A percentile compares a stretch with the other conserved stretches of the same genome.
Conservation (phyloP, 345 rosid species). For the Melastoma malabathricum region DNA sequence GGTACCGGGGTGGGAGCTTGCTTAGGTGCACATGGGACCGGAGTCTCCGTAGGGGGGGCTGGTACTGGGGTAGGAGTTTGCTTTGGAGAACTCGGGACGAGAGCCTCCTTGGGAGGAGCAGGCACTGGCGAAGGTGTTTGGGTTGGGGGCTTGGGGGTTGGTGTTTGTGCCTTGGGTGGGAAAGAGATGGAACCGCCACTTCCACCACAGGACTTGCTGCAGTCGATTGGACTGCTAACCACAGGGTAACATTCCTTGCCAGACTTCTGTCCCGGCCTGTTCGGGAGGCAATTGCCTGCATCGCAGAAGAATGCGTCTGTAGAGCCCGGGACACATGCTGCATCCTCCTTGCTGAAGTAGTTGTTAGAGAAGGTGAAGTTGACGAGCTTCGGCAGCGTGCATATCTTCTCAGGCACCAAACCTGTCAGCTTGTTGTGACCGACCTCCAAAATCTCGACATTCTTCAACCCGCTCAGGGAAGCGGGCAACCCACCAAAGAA, state of each 20-base stretch:
- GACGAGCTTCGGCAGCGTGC: slow-evolving; percentile 38
- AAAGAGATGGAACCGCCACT: slow-evolving; percentile 2
- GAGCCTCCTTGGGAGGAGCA: slow-evolving; percentile 4
- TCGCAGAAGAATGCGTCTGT: slow-evolving; percentile 29
- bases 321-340: slow-evolving; percentile 22
- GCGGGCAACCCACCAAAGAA: slow-evolving; percentile 38
- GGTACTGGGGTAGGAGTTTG: slow-evolving; percentile 1
- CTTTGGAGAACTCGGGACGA: slow-evolving; percentile 3
- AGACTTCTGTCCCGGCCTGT: slow-evolving; percentile 31
- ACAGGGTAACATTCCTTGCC: slow-evolving; percentile 27
- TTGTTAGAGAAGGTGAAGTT: slow-evolving; percentile 47
- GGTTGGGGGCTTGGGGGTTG: not conserved
- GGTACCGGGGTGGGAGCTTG: not conserved
- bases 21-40: too few species aligned
- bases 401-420: slow-evolving; percentile 28
- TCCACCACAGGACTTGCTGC: slow-evolving; percentile 44
- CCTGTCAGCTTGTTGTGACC: slow-evolving; percentile 52
- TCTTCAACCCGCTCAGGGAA: slow-evolving; percentile 21
- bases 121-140: slow-evolving; percentile 1
- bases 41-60: not conserved
- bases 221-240: slow-evolving; percentile 46
- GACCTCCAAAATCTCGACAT: slow-evolving; percentile 26
- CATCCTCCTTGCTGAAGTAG: slow-evolving; percentile 41
- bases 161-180: not conserved
- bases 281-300: slow-evolving; percentile 35